Evolutionary conservation across 2,329 filamentous ascomycete genomes (phyloP).

Genomic region (Trichoderma atroviride): DNA sequence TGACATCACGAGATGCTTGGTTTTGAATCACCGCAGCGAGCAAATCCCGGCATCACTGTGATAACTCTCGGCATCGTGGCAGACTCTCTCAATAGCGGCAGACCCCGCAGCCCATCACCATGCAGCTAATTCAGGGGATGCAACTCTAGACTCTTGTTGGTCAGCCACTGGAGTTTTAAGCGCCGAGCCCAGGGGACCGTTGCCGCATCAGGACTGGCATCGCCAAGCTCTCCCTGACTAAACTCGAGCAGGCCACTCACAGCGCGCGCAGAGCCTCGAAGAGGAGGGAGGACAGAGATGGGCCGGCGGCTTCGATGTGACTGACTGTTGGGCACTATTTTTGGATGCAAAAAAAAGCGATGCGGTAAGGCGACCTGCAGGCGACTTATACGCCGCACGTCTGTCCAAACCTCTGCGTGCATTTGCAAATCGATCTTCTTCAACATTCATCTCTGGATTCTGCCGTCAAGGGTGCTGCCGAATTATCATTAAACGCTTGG

Average conservation of each 20-base stretch:
- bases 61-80: background rate
- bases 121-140: conserved; percentile 24
- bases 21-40: background rate
- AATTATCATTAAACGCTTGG: background rate
- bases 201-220: conserved; percentile 28
- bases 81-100: background rate
- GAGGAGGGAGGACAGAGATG: background rate
- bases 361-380: background rate
- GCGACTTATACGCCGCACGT: background rate
- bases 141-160: conserved; percentile 25
- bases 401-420: background rate
- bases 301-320: conserved; percentile 22
- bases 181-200: conserved; percentile 29
- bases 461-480: background rate
- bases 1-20: conserved; percentile 5
- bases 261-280: background rate
- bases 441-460: background rate
- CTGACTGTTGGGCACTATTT: conserved; percentile 20
- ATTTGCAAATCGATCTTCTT: background rate
- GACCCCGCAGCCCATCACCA: conserved; percentile 21
- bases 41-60: background rate
- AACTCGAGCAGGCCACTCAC: conserved; percentile 25
- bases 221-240: conserved; percentile 4
- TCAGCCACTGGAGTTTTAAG: conserved; percentile 30
- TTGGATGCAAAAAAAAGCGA: background rate